Evolutionary conservation across 163 green algal species (phyloP), one percentile per base, ranked within the genome.

Genomic region (Smithsoniella earleae): DNA sequence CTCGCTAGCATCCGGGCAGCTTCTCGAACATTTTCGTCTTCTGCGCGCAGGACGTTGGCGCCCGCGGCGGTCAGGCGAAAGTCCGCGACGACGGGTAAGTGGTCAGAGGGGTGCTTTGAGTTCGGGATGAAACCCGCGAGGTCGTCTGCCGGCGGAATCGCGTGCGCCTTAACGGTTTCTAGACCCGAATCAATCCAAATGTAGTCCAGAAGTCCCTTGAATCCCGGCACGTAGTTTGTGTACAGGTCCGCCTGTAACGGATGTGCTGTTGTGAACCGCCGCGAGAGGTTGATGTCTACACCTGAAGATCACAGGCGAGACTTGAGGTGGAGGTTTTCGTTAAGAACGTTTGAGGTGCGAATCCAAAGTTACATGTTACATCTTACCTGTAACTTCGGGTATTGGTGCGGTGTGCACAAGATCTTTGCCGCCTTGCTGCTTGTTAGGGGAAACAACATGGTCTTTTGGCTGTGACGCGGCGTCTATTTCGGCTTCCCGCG

Each of bases 191-290:
- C 82, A 33, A 73, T 82, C 84, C 86, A 96, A 3, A 95, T 78
- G 58, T 96, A 96, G 78, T 96, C 90, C 66, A 96, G 80, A 40
- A 93, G 80, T 0, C 87, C 90, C 66, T 86, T 82, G 76, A 94
- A 96, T 4, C 86, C 87, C 4, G 76, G 80, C 4, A 91, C 90
- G 79, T 92, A 95, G 81, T 96, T 96, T 18, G 86, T 95, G 79
- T 82, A 84, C 1, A 74, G 49, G 0, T 73, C 20, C 3, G 25
- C 22, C 6, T 69, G 30, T 3, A 69, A 34, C 0, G 16, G 30
- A 34, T 69, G 58, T 0, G 58, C 1, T n/a, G 30, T 69, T 4
- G 1, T n/a, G n/a, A n/a, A n/a, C n/a, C n/a, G n/a, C n/a, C n/a
- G n/a, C n/a, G n/a, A n/a, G n/a, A n/a, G n/a, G n/a, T n/a, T n/a